Conservation (phyloP, 345 rosid species). For the Cochlearia excelsa region DNA sequence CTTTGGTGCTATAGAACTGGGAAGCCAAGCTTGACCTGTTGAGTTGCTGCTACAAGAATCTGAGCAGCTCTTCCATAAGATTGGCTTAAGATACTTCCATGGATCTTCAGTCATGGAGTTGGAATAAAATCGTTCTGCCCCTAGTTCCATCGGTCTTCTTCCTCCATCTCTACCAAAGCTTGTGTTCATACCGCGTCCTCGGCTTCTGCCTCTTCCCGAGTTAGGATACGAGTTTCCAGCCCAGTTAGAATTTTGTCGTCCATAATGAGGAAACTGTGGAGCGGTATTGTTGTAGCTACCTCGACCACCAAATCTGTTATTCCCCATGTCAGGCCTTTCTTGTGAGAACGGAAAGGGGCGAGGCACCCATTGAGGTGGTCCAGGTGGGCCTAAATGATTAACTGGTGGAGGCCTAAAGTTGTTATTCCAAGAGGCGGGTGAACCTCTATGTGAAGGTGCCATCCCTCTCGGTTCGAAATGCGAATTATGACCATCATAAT, state of each 20-base stretch:
- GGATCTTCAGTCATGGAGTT: slow-evolving; percentile 85
- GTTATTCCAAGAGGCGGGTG: slow-evolving; percentile 42
- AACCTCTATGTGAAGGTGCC: slow-evolving; percentile 45
- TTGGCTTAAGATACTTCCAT: slow-evolving; percentile 62
- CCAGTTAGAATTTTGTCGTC: slow-evolving; percentile 43
- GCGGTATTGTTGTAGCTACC: slow-evolving; percentile 32
- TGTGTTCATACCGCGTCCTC: slow-evolving; percentile 35
- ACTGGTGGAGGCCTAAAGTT: slow-evolving; percentile 33
- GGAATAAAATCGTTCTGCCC: slow-evolving; percentile 49
- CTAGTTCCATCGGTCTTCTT: slow-evolving; percentile 34
- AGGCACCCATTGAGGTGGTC: slow-evolving; percentile 37
- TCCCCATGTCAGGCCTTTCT: slow-evolving; percentile 43
- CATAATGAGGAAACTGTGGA: slow-evolving; percentile 39
- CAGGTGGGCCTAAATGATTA: slow-evolving; percentile 28
- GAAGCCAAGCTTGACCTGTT: slow-evolving; percentile 53
- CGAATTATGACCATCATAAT: slow-evolving; percentile 31
- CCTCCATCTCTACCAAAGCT: slow-evolving; percentile 45
- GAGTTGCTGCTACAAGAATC: slow-evolving; percentile 33
- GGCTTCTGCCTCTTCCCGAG: slow-evolving; percentile 51
- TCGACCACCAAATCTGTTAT: slow-evolving; percentile 37
- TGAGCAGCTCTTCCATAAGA: slow-evolving; percentile 47
- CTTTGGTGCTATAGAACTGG: slow-evolving; percentile 50
- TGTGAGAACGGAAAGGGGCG: slow-evolving; percentile 46
- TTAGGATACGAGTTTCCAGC: slow-evolving; percentile 39
- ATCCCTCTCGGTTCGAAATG: slow-evolving; percentile 42